Base-by-base conservation (phyloP, 805 yeast species). In the Teunomyces funiuensis region DNA sequence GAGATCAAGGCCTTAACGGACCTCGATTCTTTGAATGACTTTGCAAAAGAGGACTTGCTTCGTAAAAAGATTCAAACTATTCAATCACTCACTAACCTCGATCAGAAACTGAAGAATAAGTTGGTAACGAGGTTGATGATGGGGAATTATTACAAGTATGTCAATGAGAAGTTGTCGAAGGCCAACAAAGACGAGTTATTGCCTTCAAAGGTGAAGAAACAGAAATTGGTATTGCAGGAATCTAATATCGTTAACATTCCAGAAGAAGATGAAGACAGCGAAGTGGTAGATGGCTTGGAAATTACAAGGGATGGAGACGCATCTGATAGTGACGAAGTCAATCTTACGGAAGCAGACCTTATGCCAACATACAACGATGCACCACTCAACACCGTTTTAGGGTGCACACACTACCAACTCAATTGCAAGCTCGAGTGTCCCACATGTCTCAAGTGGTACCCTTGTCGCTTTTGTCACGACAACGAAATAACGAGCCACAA, bases 381-480 rank as follows among this genome's bases (percentile, higher is more conserved):
- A 22, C 63, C 63, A 9, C 64, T 66, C 10, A 66, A 53, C n/a
- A 38, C 66, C 2, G 65, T 77, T 1, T 58, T 83, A 20, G 97
- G 97, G 2, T 90, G 97, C 58, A 66, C 65, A 15, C 97, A 90
- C 62, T 90, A 90, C 62, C 85, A 80, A 54, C 67, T 95, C 25
- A 82, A 83, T 45, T 88, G 96, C 65, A 88, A 89, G 58, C 61
- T 86, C 37, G 93, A 87, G 54, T 90, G 97, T 57, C 74, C 84
- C 9, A 72, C 73, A 2, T 90, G 97, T 55, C 62, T 69, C 23
- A 71, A 73, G 55, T 90, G 95, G 91, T 84, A 69, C 50, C 65
- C 87, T 2, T 90, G 97, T 63, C 75, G 96, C 10, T 78, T 86
- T 49, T 90, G 97, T 58, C 97, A 90, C 61, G 95, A 85, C 54